phyloP scores from a whole-genome alignment of 768 basidiomycete species.

The Boletus pseudopeckii region DNA sequence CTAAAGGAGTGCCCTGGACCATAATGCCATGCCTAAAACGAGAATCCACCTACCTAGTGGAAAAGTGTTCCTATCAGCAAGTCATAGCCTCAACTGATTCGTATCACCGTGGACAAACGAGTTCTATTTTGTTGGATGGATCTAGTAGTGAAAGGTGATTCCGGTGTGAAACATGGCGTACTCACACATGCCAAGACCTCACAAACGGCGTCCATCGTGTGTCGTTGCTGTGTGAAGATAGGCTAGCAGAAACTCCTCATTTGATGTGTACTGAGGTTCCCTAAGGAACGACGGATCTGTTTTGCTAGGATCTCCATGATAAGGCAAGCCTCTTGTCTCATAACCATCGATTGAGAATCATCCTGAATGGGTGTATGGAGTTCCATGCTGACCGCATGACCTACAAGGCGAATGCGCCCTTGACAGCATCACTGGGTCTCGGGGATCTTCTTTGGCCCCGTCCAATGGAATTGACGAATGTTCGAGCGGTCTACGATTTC shows the following conservation, averaged over 20 bases:
- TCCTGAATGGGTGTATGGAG: not conserved
- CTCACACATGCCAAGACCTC: not conserved
- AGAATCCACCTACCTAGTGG: conserved; percentile 3
- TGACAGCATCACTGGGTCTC: not conserved
- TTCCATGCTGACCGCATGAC: conserved; percentile 7
- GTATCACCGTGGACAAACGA: conserved; percentile 1
- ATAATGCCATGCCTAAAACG: not conserved
- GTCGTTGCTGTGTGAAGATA: conserved; percentile 4
- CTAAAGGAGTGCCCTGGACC: not conserved
- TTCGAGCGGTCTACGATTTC: not conserved
- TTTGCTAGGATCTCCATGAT: conserved; percentile 9
- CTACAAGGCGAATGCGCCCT: not conserved
- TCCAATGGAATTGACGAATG: conserved; percentile 1
- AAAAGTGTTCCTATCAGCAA: not conserved
- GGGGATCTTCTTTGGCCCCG: not conserved
- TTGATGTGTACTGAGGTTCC: conserved; percentile 1
- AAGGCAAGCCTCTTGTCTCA: conserved; percentile 4
- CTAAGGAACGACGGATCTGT: not conserved
- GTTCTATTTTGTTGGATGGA: not conserved
- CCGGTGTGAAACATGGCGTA: not conserved
- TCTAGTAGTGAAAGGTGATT: conserved; percentile 2
- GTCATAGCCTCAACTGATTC: conserved; percentile 19
- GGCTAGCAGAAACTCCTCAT: not conserved
- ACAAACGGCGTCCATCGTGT: not conserved
- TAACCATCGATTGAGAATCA: conserved; percentile 4